Conservation (phyloP, 2,329 filamentous ascomycete genomes). For the Penicillium aurantiogriseum region DNA sequence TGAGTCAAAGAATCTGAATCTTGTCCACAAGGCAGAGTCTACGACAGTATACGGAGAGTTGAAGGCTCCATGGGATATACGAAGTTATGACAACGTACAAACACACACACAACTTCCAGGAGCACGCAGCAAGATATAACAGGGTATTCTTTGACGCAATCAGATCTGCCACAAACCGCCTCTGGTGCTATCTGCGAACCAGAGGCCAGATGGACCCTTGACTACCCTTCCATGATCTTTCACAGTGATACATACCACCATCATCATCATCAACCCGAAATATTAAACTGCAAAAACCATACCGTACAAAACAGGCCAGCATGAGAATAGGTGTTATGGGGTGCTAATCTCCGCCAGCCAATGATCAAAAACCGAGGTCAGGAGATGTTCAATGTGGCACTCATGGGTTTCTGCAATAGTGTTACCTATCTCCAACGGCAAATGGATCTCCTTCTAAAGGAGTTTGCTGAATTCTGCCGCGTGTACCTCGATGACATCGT, state of each 20-base stretch:
- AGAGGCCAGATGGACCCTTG: background rate
- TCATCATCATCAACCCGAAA: background rate
- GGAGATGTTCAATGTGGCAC: too few species aligned
- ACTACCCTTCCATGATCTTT: background rate
- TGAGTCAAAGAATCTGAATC: too few species aligned
- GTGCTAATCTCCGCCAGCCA: too few species aligned
- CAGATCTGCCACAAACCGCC: background rate
- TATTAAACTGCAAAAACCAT: too few species aligned
- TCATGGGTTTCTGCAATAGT: too few species aligned
- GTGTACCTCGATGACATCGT: too few species aligned
- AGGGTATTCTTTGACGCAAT: background rate
- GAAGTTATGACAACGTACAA: background rate
- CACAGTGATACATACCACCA: background rate
- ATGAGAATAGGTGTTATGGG: too few species aligned
- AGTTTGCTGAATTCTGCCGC: too few species aligned
- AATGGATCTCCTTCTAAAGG: too few species aligned
- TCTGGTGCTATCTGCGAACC: background rate
- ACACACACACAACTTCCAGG: background rate
- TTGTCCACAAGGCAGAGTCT: background rate
- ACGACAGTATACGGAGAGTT: background rate
- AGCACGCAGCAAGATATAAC: background rate
- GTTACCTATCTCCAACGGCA: too few species aligned
- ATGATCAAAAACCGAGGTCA: too few species aligned
- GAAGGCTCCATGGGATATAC: background rate
- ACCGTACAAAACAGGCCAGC: too few species aligned